Evolutionary conservation across 2,329 filamentous ascomycete genomes (phyloP).

Genomic region (Fusarium setosum): DNA sequence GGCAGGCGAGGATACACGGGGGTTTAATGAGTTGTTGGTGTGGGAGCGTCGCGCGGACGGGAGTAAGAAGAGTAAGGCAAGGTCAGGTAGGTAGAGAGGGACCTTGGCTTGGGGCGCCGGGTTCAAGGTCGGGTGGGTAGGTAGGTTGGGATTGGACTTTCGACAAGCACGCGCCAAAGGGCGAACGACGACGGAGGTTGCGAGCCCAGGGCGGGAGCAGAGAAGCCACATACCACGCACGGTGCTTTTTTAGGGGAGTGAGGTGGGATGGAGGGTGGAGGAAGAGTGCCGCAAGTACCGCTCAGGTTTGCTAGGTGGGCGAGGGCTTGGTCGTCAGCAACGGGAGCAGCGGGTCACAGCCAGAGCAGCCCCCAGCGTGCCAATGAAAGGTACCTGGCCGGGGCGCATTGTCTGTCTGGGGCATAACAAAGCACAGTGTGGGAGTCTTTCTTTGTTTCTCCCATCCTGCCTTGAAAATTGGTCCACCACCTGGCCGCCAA

Average conservation of each 20-base stretch:
- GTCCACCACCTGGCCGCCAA: background rate
- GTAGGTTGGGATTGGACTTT: constrained; percentile 28
- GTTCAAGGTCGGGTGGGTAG: constrained; percentile 31
- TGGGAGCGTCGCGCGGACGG: constrained; percentile 41
- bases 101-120: constrained; percentile 22
- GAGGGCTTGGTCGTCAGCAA: constrained; percentile 28
- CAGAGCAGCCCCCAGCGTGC: constrained; percentile 13
- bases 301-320: constrained; percentile 1
- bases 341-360: constrained; percentile 29
- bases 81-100: constrained; percentile 22
- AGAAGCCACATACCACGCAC: constrained; percentile 45
- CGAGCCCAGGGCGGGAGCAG: constrained; percentile 29
- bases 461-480: background rate
- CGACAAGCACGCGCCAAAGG: constrained; percentile 36
- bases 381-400: constrained; percentile 23
- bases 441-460: background rate
- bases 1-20: constrained; percentile 43
- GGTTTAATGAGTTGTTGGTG: constrained; percentile 49
- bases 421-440: constrained; percentile 28
- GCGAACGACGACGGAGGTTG: constrained; percentile 33
- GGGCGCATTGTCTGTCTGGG: constrained; percentile 7
- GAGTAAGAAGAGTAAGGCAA: constrained; percentile 26
- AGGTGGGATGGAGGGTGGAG: constrained; percentile 38
- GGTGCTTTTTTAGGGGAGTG: constrained; percentile 38
- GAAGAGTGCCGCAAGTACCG: constrained; percentile 15